These are phyloP conservation scores for Podila horticola DNA, from an alignment of 192 early-diverging fungal species.

Conservation along the genomic window DNA sequence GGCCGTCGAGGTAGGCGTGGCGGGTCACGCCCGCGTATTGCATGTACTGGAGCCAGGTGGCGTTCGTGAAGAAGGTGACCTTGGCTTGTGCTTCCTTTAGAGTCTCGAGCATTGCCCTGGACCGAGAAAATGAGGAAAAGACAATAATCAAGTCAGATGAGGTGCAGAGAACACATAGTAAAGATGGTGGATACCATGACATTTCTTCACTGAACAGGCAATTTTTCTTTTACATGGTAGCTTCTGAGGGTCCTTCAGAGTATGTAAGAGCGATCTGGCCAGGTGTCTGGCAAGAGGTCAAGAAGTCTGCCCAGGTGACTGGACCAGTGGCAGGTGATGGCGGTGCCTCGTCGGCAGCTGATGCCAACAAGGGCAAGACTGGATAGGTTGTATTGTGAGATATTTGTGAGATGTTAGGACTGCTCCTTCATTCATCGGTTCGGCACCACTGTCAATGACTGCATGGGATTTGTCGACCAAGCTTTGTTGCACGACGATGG, in stretches of 20 bases:
- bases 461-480: too few relatives aligned
- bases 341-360: constrained; percentile 2
- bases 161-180: background rate
- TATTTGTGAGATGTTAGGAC: too few relatives aligned
- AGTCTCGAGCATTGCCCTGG: constrained; percentile 54
- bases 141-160: background rate
- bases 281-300: constrained; percentile 36
- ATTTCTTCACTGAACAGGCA: background rate
- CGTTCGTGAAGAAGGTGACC: constrained; percentile 62
- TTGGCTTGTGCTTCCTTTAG: constrained; percentile 56
- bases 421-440: background rate
- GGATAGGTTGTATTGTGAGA: too few relatives aligned
- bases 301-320: constrained; percentile 36
- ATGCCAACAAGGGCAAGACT: constrained; percentile 28
- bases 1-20: constrained; percentile 62
- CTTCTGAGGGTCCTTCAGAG: constrained; percentile 64
- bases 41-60: constrained; percentile 63
- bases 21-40: constrained; percentile 62
- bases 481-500: background rate
- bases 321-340: constrained; percentile 4
- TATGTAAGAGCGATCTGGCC: constrained; percentile 61
- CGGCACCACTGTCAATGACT: background rate
- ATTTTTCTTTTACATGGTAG: constrained; percentile 56
- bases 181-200: background rate
- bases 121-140: too few relatives aligned